Evolutionary conservation across 768 basidiomycete genomes (phyloP).

Genomic region (Tubosaeta brunneosetosa): DNA sequence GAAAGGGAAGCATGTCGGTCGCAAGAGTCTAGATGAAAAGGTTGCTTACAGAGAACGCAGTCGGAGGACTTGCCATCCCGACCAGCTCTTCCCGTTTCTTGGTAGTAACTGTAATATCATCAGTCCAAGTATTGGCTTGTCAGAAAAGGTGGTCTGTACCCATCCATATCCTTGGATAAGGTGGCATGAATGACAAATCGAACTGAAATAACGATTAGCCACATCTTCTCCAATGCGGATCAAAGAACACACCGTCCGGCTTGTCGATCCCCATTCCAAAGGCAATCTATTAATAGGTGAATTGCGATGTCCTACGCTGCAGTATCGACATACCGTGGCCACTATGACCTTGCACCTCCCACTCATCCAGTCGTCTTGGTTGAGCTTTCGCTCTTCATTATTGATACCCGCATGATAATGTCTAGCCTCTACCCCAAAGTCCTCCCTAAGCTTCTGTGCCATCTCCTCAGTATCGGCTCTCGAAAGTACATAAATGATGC

Average conservation of each 20-base stretch:
- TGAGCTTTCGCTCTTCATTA: slow-evolving; percentile 53
- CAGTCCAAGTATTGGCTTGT: background rate
- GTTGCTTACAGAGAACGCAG: slow-evolving; percentile 76
- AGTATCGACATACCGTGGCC: slow-evolving; percentile 64
- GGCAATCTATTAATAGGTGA: slow-evolving; percentile 55
- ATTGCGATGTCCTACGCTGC: background rate
- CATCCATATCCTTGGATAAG: slow-evolving; percentile 79
- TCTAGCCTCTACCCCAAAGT: slow-evolving; percentile 53
- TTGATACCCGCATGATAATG: slow-evolving; percentile 87
- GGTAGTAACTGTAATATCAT: slow-evolving; percentile 59
- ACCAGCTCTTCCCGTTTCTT: slow-evolving; percentile 96
- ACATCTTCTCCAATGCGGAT: background rate
- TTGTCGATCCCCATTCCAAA: slow-evolving; percentile 99
- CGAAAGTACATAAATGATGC: slow-evolving; percentile 81
- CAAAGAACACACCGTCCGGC: slow-evolving; percentile 49
- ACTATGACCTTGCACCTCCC: slow-evolving; percentile 78
- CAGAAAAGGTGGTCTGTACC: slow-evolving; percentile 40
- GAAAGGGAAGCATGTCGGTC: background rate
- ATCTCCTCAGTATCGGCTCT: slow-evolving; percentile 76
- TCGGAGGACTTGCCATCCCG: slow-evolving; percentile 81
- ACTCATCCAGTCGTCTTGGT: slow-evolving; percentile 70
- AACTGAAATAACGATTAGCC: slow-evolving; percentile 42
- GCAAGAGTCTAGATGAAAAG: background rate
- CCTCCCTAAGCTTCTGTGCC: slow-evolving; percentile 60
- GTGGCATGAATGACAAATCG: slow-evolving; percentile 89